These are phyloP conservation scores for Termitomyces sp. DNA, from an alignment of 768 basidiomycete species.

Conservation along the genomic window DNA sequence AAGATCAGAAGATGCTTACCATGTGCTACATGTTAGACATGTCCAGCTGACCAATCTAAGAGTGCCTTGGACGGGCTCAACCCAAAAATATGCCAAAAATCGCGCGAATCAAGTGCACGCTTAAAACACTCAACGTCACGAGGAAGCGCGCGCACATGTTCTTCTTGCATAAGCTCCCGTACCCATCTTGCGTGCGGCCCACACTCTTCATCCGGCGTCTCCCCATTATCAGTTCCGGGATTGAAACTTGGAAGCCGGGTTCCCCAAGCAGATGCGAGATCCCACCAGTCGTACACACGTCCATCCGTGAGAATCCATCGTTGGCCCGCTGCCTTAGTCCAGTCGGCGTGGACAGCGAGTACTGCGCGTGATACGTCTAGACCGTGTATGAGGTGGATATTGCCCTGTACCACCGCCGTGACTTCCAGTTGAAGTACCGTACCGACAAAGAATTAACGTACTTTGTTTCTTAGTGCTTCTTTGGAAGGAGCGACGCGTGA, in stretches of 20 bases:
- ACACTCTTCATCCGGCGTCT: constrained; percentile 1
- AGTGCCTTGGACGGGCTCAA: constrained; percentile 37
- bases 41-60: constrained; percentile 16
- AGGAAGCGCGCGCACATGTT: constrained; percentile 45
- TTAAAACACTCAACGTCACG: constrained; percentile 43
- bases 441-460: constrained; percentile 13
- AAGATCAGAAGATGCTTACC: not conserved
- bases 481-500: constrained; percentile 48
- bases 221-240: not conserved
- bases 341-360: constrained; percentile 47
- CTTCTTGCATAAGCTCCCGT: constrained; percentile 50
- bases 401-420: constrained; percentile 31
- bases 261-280: constrained; percentile 54
- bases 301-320: constrained; percentile 53
- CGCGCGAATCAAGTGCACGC: constrained; percentile 50
- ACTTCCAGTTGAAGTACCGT: not conserved
- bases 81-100: constrained; percentile 51
- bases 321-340: constrained; percentile 39
- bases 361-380: constrained; percentile 54
- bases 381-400: constrained; percentile 60
- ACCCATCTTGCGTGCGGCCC: constrained; percentile 50
- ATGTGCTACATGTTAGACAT: not conserved
- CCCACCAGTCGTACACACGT: constrained; percentile 67
- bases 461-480: constrained; percentile 46
- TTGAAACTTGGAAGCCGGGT: not conserved